Conservation (phyloP, 305 asterid genomes). For the Lippia alba region DNA sequence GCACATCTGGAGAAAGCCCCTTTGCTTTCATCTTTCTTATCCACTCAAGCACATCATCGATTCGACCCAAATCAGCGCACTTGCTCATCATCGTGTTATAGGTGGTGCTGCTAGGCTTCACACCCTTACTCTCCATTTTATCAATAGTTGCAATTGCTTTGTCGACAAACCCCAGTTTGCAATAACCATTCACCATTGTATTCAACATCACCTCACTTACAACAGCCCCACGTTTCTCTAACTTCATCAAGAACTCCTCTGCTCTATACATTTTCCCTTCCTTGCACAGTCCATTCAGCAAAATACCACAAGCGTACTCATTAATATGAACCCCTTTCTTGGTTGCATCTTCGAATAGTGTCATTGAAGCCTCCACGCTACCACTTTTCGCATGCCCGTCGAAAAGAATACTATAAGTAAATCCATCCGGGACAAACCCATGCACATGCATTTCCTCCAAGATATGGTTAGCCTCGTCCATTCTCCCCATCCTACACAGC, state of each 20-base stretch:
- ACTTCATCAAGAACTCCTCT: conserved; percentile 57
- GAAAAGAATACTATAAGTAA: conserved; percentile 62
- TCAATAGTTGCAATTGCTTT: conserved; percentile 56
- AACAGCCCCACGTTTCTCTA: conserved; percentile 55
- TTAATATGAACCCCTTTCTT: conserved; percentile 54
- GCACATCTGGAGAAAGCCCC: conserved; percentile 58
- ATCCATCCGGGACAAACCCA: conserved; percentile 70
- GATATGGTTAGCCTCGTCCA: conserved; percentile 57
- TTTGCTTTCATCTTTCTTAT: conserved; percentile 57
- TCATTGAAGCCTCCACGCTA: conserved; percentile 58
- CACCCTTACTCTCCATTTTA: conserved; percentile 60
- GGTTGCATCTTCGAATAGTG: conserved; percentile 53
- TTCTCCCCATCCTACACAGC: conserved; percentile 68
- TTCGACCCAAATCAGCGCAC: conserved; percentile 52
- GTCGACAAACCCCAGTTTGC: conserved; percentile 57
- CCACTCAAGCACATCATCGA: conserved; percentile 68
- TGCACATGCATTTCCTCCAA: conserved; percentile 63
- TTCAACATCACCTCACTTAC: conserved; percentile 62
- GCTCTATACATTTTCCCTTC: conserved; percentile 64
- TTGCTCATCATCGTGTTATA: conserved; percentile 59
- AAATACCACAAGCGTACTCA: conserved; percentile 54
- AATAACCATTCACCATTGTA: conserved; percentile 68
- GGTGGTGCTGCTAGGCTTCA: conserved; percentile 62
- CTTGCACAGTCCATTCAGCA: conserved; percentile 73
- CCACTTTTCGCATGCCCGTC: conserved; percentile 64